Base-by-base conservation (phyloP, 2,329 filamentous ascomycete genomes). In the Apiospora koreana region DNA sequence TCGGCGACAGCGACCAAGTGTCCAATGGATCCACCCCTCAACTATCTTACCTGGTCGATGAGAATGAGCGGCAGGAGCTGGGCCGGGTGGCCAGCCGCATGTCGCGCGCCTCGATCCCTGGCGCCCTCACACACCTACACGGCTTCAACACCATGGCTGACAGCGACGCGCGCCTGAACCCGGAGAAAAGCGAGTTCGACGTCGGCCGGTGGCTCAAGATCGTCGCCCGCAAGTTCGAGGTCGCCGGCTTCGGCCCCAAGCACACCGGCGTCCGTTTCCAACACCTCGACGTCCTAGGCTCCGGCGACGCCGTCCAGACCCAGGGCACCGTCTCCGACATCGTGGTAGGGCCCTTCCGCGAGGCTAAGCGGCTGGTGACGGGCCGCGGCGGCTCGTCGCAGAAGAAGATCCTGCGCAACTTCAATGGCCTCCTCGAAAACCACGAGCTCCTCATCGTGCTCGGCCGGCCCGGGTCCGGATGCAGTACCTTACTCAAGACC, bases 321-420 rank as follows among this genome's bases (percentile, higher is more conserved):
- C 66, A 68, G 45, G 31, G 31, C 25, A 68, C 66, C n/a, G 43
- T 68, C 3, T 35, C 43, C 14, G 66, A 68, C 43, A 50, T 68
- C 35, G 18, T 50, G 6, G 3, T 48, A 2, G 66, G 43, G 9
- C 66, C 66, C 21, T 46, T 68, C 28, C 66, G 66, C 2, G 23
- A 9, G 43, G 66, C 43, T n/a, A 54, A 48, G 66, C n/a, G 18
- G 2, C 83, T 92, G 67, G 86, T 83, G 28, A 83, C 81, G 18
- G 77, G 78, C 1, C 81, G 80, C 64, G 82, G 84, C 71, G 82
- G 80, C 16, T 66, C 64, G 23, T 66, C 64, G 0, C 42, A 42
- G 38, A 91, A 89, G 73, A 86, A 89, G 43, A 93, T 93, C 72
- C 80, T 93, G 23, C 83, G 85, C 42, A 81, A 86, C 69, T 92